Evolutionary conservation across 192 early-diverging fungal genomes (phyloP).

Genomic region (Coemansia sp.): DNA sequence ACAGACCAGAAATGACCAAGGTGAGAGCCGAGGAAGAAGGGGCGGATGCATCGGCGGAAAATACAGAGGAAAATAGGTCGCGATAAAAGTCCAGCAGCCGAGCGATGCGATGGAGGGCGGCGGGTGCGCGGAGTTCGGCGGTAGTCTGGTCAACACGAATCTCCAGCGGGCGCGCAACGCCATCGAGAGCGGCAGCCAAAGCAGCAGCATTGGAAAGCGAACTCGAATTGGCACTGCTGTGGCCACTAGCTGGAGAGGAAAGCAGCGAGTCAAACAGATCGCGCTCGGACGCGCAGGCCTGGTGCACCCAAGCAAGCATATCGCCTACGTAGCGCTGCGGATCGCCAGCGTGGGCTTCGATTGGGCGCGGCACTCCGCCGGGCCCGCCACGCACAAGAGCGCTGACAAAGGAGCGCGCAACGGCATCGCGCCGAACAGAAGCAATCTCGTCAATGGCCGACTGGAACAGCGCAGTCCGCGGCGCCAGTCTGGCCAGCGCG

Average conservation of each 20-base stretch:
- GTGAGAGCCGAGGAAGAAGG: conserved; percentile 14
- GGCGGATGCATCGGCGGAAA: not conserved
- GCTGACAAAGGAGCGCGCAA: conserved; percentile 25
- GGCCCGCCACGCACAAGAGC: conserved; percentile 35
- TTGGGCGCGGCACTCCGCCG: conserved; percentile 63
- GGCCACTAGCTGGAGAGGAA: not conserved
- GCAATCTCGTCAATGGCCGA: conserved; percentile 23
- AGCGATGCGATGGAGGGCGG: conserved; percentile 27
- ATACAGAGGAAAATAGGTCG: conserved; percentile 18
- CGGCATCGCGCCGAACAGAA: conserved; percentile 18
- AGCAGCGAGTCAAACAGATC: conserved; percentile 75
- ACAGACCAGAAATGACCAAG: conserved; percentile 8
- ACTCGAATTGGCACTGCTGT: too few relatives aligned
- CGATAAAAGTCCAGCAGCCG: conserved; percentile 33
- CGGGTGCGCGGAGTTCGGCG: conserved; percentile 11
- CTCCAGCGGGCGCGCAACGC: conserved; percentile 41
- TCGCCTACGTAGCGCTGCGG: conserved; percentile 90
- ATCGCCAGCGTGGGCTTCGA: conserved; percentile 92
- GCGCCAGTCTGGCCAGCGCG: conserved; percentile 28
- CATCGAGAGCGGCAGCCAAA: conserved; percentile 25
- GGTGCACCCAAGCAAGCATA: conserved; percentile 97
- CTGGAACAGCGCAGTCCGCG: conserved; percentile 27
- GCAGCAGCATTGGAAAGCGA: conserved; percentile 5
- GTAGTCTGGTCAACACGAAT: conserved; percentile 37
- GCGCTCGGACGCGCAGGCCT: conserved; percentile 80